Evolutionary conservation across 139 green algal genomes (phyloP), one percentile per base, ranked within the genome.

Genomic region (Picochlorum sp.): DNA sequence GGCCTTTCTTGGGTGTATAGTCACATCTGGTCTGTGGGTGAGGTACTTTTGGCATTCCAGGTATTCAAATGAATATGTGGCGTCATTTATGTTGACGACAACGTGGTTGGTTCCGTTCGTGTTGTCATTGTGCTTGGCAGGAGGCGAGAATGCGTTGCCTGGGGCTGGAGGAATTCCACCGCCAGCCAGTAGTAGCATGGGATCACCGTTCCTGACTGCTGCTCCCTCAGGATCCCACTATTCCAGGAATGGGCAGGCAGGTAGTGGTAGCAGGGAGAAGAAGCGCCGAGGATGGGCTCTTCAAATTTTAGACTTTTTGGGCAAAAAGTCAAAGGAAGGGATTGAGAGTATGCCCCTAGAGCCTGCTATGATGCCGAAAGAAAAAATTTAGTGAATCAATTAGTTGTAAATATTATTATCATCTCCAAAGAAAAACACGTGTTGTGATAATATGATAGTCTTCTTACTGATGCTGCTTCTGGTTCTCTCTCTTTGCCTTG

Each of bases 21-120:
- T 31, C 4, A 77, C 49, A 60, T 67, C 60, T 14, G 55, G 23
- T 1, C n/a, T 65, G 6, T 82, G 76, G 76, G 5, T 68, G 1
- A 41, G 44, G 6, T 59, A 82, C 28, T 82, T 64, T 58, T 77
- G 66, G 61, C 14, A 56, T 2, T 62, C 56, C 2, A 66, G 47
- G 45, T 80, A 81, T 67, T 69, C 63, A 9, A 24, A 71, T 23
- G 76, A 82, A 38, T 82, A 82, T 61, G 81, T 81, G 45, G 63
- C 64, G 26, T 69, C 68, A 24, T 82, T 82, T 45, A 34, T 81
- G 63, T 62, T 82, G 31, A 21, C 77, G 4, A 82, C 73, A 21
- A 77, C 67, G 3, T 74, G 68, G 67, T 34, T 77, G 31, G 69
- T 78, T 28, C 76, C 76, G 20, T 75, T 82, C 41, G 50, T 47